Percentiles rank a stretch among this genome's conserved stretches.
Evolutionary conservation across 192 early-diverging fungal genomes (phyloP).

Genomic region (Podila horticola): DNA sequence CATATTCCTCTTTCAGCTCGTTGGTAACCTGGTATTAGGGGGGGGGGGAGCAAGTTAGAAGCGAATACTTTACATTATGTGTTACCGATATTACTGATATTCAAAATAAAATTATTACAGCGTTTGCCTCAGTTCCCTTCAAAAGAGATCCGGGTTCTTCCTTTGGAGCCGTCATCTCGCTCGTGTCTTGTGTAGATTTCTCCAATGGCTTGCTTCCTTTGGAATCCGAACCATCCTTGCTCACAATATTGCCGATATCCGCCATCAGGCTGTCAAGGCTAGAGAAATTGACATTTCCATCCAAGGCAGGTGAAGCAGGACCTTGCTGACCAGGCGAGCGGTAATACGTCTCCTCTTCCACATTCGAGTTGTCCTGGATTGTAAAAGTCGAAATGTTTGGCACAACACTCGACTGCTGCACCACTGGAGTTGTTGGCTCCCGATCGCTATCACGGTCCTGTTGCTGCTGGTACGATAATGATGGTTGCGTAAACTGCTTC

Average conservation of each 20-base stretch:
- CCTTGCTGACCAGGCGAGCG: slow-evolving; percentile 31
- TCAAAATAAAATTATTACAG: neutral
- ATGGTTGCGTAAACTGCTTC: slow-evolving; percentile 27
- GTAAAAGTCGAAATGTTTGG: slow-evolving; percentile 49
- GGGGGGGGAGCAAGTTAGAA: too few species aligned
- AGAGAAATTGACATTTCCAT: slow-evolving; percentile 60
- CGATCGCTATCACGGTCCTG: slow-evolving; percentile 16
- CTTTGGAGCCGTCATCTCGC: slow-evolving; percentile 1
- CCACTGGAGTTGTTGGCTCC: slow-evolving; percentile 29
- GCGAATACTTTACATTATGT: too few species aligned
- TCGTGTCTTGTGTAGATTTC: too few species aligned
- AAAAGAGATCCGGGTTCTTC: slow-evolving; percentile 7
- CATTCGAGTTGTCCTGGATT: slow-evolving; percentile 40
- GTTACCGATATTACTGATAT: neutral
- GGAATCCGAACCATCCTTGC: slow-evolving; percentile 35
- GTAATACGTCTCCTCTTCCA: slow-evolving; percentile 38
- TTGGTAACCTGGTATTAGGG: slow-evolving; percentile 45
- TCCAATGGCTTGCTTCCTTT: neutral
- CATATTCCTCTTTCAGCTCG: slow-evolving; percentile 68
- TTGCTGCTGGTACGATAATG: slow-evolving; percentile 14
- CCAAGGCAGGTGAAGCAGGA: slow-evolving; percentile 32
- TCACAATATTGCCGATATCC: slow-evolving; percentile 74
- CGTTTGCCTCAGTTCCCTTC: slow-evolving; percentile 13
- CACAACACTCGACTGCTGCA: slow-evolving; percentile 45
- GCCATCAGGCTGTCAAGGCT: slow-evolving; percentile 82